These are phyloP conservation scores for Colletotrichum cuscutae DNA, from an alignment of 2,329 filamentous ascomycete species.

Conservation along the genomic window DNA sequence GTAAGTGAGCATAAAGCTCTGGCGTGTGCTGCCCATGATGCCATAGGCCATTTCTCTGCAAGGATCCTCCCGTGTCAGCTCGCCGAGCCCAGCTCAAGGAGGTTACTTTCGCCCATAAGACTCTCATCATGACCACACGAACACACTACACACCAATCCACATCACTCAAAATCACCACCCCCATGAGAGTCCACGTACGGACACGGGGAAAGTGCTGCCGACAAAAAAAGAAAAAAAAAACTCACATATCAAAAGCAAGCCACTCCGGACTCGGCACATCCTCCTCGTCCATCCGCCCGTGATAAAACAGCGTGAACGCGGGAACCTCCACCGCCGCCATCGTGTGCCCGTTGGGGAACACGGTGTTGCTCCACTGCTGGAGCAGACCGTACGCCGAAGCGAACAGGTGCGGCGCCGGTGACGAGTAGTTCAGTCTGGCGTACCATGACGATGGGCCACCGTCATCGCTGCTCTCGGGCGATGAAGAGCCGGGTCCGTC, in stretches of 20 bases:
- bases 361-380: constrained; percentile 63
- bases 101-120: too few relatives aligned
- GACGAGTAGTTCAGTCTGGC: constrained; percentile 56
- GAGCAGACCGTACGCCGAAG: constrained; percentile 56
- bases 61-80: background rate
- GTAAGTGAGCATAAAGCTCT: constrained; percentile 59
- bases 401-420: constrained; percentile 58
- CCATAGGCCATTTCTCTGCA: constrained; percentile 61
- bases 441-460: background rate
- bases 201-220: too few relatives aligned
- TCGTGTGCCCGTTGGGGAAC: constrained; percentile 60
- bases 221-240: background rate
- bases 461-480: too few relatives aligned
- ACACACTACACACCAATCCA: too few relatives aligned
- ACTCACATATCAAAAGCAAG: constrained; percentile 58
- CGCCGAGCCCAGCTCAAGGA: too few relatives aligned
- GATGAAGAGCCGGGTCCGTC: background rate
- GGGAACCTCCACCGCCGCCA: constrained; percentile 57
- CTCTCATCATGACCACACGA: too few relatives aligned
- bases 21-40: constrained; percentile 57
- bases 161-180: too few relatives aligned
- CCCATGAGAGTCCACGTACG: too few relatives aligned
- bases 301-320: constrained; percentile 61
- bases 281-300: constrained; percentile 51
- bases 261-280: constrained; percentile 61